Percentiles rank a stretch among this genome's conserved stretches.
phyloP scores from a whole-genome alignment of 495 filamentous ascomycete species.

The Aspergillus bertholletiae region DNA sequence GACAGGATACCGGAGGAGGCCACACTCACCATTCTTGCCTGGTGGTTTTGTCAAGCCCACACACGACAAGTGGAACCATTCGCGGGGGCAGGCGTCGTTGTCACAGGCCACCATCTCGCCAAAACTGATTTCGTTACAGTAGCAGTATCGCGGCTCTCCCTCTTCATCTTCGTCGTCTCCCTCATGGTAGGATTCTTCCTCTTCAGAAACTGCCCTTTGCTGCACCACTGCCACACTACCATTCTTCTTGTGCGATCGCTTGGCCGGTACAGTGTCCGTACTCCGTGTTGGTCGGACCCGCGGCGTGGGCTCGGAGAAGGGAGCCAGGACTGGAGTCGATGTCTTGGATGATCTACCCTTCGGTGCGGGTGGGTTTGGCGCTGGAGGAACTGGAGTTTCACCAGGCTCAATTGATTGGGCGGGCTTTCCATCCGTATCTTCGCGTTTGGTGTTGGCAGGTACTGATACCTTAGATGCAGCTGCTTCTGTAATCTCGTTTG shows the following conservation, averaged over 20 bases:
- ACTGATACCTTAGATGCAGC: constrained; percentile 34
- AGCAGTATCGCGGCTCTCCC: constrained; percentile 86
- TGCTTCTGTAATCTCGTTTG: constrained; percentile 23
- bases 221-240: constrained; percentile 29
- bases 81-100: constrained; percentile 75
- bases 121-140: constrained; percentile 89
- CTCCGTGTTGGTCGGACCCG: constrained; percentile 40
- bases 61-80: constrained; percentile 97
- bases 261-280: constrained; percentile 40
- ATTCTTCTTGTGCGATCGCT: constrained; percentile 68
- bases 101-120: constrained; percentile 99
- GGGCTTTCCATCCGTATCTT: constrained; percentile 31
- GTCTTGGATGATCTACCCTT: constrained; percentile 56
- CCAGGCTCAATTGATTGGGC: constrained; percentile 27
- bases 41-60: constrained; percentile 86
- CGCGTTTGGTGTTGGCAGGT: constrained; percentile 22
- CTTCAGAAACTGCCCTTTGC: constrained; percentile 40
- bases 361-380: constrained; percentile 10
- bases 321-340: constrained; percentile 45
- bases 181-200: constrained; percentile 51
- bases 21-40: constrained; percentile 70
- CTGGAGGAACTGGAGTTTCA: constrained; percentile 8
- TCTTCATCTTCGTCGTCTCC: constrained; percentile 70
- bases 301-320: constrained; percentile 35
- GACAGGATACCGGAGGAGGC: constrained; percentile 2